Evolutionary conservation across 768 basidiomycete species (phyloP).

Genomic region (Trametes elegans): DNA sequence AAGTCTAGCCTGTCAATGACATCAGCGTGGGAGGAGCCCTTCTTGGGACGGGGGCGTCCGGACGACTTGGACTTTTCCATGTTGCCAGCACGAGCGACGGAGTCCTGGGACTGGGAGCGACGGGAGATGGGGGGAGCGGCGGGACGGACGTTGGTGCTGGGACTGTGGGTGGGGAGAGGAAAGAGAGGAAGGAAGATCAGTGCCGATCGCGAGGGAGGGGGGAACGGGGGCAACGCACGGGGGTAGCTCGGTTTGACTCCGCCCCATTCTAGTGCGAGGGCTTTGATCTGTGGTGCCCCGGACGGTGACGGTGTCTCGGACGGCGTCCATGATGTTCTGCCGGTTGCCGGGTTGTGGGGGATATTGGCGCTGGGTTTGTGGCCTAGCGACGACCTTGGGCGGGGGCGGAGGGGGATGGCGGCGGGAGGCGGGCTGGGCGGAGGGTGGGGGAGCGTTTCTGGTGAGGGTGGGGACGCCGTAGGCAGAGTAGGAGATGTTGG

Average conservation of each 20-base stretch:
- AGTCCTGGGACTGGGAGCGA: slow-evolving; percentile 52
- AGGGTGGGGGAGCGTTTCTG: slow-evolving; percentile 29
- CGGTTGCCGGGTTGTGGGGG: slow-evolving; percentile 27
- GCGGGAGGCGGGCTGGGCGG: neutral
- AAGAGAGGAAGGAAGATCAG: slow-evolving; percentile 12
- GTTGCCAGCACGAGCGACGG: slow-evolving; percentile 38
- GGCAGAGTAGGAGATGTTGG: slow-evolving; percentile 29
- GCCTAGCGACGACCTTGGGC: slow-evolving; percentile 36
- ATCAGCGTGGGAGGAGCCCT: slow-evolving; percentile 81
- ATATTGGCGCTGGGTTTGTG: slow-evolving; percentile 30
- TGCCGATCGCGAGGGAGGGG: slow-evolving; percentile 8
- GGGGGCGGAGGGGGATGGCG: slow-evolving; percentile 32
- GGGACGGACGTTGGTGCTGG: slow-evolving; percentile 26
- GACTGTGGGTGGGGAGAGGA: slow-evolving; percentile 9
- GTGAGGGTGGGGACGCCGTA: slow-evolving; percentile 32
- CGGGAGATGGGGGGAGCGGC: slow-evolving; percentile 30
- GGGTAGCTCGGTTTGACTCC: slow-evolving; percentile 52
- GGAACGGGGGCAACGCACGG: slow-evolving; percentile 38
- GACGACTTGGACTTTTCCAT: slow-evolving; percentile 47
- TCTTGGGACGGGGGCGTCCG: slow-evolving; percentile 50
- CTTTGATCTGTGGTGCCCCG: slow-evolving; percentile 41
- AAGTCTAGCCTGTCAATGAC: slow-evolving; percentile 88
- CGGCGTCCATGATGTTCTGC: slow-evolving; percentile 58
- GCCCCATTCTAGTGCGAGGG: slow-evolving; percentile 47
- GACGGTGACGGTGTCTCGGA: slow-evolving; percentile 67